Percentiles rank a stretch among this genome's conserved stretches.
Evolutionary conservation across 1,139 yeast genomes (phyloP).

Genomic region (Kazachstania sp.): DNA sequence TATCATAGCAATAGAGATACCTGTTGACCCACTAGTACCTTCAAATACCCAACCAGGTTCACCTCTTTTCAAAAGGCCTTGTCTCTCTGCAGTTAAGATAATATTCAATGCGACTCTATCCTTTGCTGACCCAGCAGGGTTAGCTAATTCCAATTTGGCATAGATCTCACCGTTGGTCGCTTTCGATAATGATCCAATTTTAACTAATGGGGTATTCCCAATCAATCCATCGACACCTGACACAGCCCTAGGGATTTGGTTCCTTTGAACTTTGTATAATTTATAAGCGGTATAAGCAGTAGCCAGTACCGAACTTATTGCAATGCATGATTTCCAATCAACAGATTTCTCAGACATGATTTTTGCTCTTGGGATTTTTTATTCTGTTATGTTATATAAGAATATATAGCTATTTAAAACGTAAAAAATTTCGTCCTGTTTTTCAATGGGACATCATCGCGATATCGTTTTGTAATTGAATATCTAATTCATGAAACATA

Average conservation of each 20-base stretch:
- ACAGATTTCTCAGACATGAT: not conserved
- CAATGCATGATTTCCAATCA: not conserved
- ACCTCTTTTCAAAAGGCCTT: constrained; percentile 46
- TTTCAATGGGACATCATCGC: constrained; percentile 12
- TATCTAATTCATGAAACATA: constrained; percentile 45
- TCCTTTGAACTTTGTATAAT: not conserved
- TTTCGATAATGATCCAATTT: constrained; percentile 61
- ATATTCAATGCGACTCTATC: constrained; percentile 89
- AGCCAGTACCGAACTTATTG: not conserved
- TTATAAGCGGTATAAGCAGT: constrained; percentile 2
- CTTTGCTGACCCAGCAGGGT: constrained; percentile 95
- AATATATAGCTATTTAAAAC: not conserved
- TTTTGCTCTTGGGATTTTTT: not conserved
- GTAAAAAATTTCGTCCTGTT: too few relatives aligned
- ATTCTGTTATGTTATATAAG: not conserved
- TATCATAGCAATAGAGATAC: constrained; percentile 83
- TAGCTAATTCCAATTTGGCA: constrained; percentile 76
- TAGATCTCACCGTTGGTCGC: constrained; percentile 74
- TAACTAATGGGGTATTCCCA: constrained; percentile 86
- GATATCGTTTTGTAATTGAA: constrained; percentile 43
- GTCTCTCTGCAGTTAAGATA: constrained; percentile 54
- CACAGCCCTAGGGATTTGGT: not conserved
- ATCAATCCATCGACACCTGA: constrained; percentile 55
- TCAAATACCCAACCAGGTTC: constrained; percentile 57
- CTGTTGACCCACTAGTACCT: constrained; percentile 95